These are phyloP conservation scores for Scutellaria barbata DNA, from an alignment of 257 asterid species.

Conservation along the genomic window DNA sequence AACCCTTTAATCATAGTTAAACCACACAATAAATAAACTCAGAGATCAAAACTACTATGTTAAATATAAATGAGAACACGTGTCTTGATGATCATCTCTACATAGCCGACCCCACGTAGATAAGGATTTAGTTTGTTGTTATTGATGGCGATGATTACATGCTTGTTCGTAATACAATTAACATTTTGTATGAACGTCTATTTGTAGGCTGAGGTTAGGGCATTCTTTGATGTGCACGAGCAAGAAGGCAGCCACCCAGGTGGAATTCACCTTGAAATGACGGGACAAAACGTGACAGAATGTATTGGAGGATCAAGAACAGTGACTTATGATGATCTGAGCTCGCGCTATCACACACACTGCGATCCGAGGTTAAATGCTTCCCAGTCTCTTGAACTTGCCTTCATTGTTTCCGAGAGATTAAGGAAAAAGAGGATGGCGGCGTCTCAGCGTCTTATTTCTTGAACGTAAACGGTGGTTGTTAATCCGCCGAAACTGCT, in stretches of 20 bases:
- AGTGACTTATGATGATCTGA: constrained; percentile 68
- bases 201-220: constrained; percentile 73
- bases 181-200: too few relatives aligned
- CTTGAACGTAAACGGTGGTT: constrained; percentile 27
- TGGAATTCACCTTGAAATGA: constrained; percentile 86
- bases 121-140: too few relatives aligned
- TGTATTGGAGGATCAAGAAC: constrained; percentile 89
- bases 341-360: constrained; percentile 89
- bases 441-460: constrained; percentile 49
- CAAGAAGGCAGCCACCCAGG: constrained; percentile 92
- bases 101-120: too few relatives aligned
- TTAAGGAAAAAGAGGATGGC: constrained; percentile 71
- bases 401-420: constrained; percentile 73
- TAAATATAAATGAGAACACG: too few relatives aligned
- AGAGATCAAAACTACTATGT: too few relatives aligned
- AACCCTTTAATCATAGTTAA: not conserved
- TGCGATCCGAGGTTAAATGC: constrained; percentile 85
- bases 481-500: constrained; percentile 43
- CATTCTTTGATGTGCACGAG: constrained; percentile 93
- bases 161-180: not conserved
- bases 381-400: constrained; percentile 81
- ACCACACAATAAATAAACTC: not conserved
- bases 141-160: too few relatives aligned
- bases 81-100: too few relatives aligned
- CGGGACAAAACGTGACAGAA: constrained; percentile 86